phyloP scores from a whole-genome alignment of 257 asterid genomes.

The Salvia rosmarinus region DNA sequence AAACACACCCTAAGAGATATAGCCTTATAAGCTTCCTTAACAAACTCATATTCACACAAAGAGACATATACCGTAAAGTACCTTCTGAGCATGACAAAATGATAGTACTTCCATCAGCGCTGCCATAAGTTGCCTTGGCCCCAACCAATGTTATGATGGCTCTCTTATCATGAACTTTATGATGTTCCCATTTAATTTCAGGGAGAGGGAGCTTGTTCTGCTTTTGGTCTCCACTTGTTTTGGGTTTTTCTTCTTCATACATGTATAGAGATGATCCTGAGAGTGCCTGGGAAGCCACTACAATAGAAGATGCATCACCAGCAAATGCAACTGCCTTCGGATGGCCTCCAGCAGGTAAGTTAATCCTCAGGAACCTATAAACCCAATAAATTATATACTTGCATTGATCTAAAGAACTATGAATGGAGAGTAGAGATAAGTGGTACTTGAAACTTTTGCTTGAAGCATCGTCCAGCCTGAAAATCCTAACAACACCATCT shows the following conservation, averaged over 20 bases:
- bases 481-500: conserved; percentile 87
- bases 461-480: conserved; percentile 89
- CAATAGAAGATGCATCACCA: conserved; percentile 77
- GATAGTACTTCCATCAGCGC: conserved; percentile 82
- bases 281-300: conserved; percentile 78
- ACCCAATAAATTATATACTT: conserved; percentile 12
- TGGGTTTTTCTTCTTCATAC: conserved; percentile 88
- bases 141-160: conserved; percentile 72
- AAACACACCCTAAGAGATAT: neutral
- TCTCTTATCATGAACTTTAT: conserved; percentile 81
- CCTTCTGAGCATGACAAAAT: conserved; percentile 95
- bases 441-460: conserved; percentile 98
- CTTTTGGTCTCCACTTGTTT: conserved; percentile 57
- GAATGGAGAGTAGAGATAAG: conserved; percentile 34
- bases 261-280: conserved; percentile 81
- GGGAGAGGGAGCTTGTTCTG: conserved; percentile 87
- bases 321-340: conserved; percentile 79
- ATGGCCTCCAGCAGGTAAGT: conserved; percentile 88
- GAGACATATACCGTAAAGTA: conserved; percentile 35
- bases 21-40: neutral
- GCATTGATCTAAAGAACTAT: conserved; percentile 16
- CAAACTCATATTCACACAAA: conserved; percentile 23
- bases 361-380: conserved; percentile 83
- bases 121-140: conserved; percentile 86
- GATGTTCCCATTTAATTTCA: conserved; percentile 88